Evolutionary conservation across 148 eudicot genomes (phyloP), one percentile per base, ranked within the genome.

Genomic region (Camellia granthamiana): DNA sequence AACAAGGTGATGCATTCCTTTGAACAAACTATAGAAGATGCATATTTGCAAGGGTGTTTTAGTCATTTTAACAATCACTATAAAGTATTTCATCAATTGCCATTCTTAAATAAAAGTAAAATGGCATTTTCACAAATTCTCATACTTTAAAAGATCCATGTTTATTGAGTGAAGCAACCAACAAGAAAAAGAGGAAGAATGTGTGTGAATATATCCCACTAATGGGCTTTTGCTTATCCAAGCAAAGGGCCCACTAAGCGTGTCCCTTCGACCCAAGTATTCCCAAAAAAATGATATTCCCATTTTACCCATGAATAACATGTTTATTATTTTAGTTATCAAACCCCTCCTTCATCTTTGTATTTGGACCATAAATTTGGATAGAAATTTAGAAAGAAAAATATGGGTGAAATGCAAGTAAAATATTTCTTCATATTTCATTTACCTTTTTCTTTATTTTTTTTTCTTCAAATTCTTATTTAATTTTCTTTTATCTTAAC

Each of bases 201-300:
- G 64, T 51, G 79, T 79, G 82, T 69, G 82, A 74, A 74, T 51
- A 18, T 61, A 60, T 15, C 42, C 52, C 15, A 6, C 44, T 44
- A 44, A 13, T 82, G 80, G 69, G 63, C 47, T 70, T 82, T 77
- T 60, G 47, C 84, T 63, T 54, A 72, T 72, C 81, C 73, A 55
- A 43, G 42, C 46, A 13, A 14, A n/a, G 84, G 84, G 49, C 88
- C 88, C 88, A 86, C 85, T 83, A 80, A 42, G 62, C 84, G 88
- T 80, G 85, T 78, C 38, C 30, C 69, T 74, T 14, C 16, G 65
- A 69, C 74, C 41, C 63, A 74, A 66, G 77, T 55, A 81, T 75
- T 75, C 43, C 42, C 38, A 1, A 30, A 30, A 30, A 30, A 42
- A 6, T 11, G 3, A 21, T 77, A 63, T 62, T 47, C 12, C 60